Base-by-base conservation (phyloP, 2,329 filamentous ascomycete species). In the Sporothrix pallida region DNA sequence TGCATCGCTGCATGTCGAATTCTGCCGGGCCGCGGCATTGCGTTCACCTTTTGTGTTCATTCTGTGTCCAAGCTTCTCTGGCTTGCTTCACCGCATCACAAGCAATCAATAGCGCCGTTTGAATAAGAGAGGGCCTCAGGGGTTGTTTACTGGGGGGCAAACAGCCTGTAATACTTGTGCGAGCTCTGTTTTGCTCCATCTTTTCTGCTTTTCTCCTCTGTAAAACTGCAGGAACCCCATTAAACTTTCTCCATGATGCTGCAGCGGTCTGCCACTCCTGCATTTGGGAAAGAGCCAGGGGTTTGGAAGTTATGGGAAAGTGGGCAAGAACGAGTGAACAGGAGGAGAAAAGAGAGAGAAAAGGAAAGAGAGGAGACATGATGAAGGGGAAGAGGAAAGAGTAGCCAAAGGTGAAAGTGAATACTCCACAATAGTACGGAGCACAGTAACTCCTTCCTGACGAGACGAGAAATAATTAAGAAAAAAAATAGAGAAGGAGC, bases 211-310 rank as follows among this genome's bases (percentile, higher is more conserved):
- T 42, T 44, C 44, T 26, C 31, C 31, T 37, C 31, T 37, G 31
- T 37, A 37, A 37, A 37, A n/a, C 58, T 63, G 60, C 60, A 65
- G 37, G 60, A 65, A 23, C n/a, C 60, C 42, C 62, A 48, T 67
- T 23, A 44, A 67, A 48, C 52, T 23, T 23, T 9, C n/a, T 26
- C 31, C 9, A 7, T 48, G 62, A 48, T 13, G 23, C 54, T 58
- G 42, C 20, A 48, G 62, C 62, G 62, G 62, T 67, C 62, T 48
- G 37, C 9, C 23, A 46, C 10, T 67, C 62, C 42, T 67, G 62
- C 42, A 67, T 67, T 44, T 67, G 10, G 62, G 67, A 48, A 69
- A 69, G 67, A 69, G 48, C 67, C 48, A 69, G 67, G 67, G 67
- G 67, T 20, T 63, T 46, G 23, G 12, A 15, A 7, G 13, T 26